Conservation (phyloP, 2,329 filamentous ascomycete genomes). For the Xylariaceae sp. region DNA sequence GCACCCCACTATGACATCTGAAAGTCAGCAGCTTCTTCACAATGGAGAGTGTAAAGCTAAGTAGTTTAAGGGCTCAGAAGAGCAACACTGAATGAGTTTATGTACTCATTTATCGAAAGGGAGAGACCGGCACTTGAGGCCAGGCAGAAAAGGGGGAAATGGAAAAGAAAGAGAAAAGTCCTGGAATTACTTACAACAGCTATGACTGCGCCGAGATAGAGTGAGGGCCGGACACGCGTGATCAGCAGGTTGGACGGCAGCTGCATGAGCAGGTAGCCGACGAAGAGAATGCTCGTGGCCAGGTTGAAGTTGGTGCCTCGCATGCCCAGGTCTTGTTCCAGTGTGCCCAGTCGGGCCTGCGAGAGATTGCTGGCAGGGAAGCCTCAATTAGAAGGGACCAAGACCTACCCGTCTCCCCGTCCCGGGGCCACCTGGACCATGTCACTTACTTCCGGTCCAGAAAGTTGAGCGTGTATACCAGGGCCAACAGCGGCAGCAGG, state of each 20-base stretch:
- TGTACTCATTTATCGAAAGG: too few species aligned
- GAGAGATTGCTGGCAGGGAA: slow-evolving; percentile 35
- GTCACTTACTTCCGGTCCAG: slow-evolving; percentile 35
- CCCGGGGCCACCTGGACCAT: background rate
- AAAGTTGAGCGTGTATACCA: slow-evolving; percentile 51
- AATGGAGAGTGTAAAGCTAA: too few species aligned
- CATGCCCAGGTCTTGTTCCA: slow-evolving; percentile 47
- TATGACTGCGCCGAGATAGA: slow-evolving; percentile 44
- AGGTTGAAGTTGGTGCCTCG: slow-evolving; percentile 50
- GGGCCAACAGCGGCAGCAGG: slow-evolving; percentile 43
- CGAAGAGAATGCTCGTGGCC: slow-evolving; percentile 47
- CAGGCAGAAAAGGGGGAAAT: too few species aligned
- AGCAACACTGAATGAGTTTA: too few species aligned
- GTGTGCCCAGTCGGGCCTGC: slow-evolving; percentile 44
- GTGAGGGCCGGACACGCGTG: slow-evolving; percentile 43
- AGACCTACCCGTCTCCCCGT: too few species aligned
- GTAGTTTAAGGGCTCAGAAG: too few species aligned
- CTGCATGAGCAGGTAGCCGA: slow-evolving; percentile 55
- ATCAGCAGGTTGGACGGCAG: slow-evolving; percentile 53
- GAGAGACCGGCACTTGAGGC: too few species aligned
- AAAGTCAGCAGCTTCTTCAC: too few species aligned
- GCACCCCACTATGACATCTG: too few species aligned
- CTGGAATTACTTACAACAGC: too few species aligned
- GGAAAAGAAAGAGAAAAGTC: too few species aligned
- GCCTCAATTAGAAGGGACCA: too few species aligned